These are phyloP conservation scores for Apiotrichum veenhuisii DNA, from an alignment of 1,284 basidiomycete genomes.

Conservation along the genomic window DNA sequence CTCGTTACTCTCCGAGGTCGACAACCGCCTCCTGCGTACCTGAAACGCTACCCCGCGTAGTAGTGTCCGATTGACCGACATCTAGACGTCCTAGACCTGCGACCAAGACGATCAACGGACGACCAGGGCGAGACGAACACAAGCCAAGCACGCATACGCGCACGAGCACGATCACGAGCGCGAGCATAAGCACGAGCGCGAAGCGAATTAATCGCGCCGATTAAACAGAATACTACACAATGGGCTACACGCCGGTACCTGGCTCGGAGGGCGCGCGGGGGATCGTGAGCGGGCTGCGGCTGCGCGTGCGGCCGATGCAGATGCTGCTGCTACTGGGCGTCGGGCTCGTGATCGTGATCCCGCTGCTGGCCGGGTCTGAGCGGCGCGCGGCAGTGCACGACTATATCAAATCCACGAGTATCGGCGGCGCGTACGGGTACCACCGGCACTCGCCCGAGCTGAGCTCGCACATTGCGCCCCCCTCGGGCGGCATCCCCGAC, in stretches of 20 bases:
- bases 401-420: slow-evolving; percentile 3
- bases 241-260: slow-evolving; percentile 6
- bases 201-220: no score
- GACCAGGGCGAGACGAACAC: no score
- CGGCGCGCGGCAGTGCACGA: slow-evolving; percentile 5
- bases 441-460: background rate
- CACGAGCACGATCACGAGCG: no score
- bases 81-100: no score
- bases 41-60: no score
- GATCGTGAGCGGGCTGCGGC: slow-evolving; percentile 8
- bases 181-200: no score
- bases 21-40: no score
- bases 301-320: slow-evolving; percentile 18
- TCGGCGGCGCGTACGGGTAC: background rate
- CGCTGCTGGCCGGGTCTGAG: slow-evolving; percentile 12
- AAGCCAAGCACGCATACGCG: no score
- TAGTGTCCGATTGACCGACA: no score
- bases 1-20: no score
- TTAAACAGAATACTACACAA: no score
- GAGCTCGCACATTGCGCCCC: slow-evolving; percentile 21
- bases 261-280: background rate
- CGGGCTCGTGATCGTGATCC: slow-evolving; percentile 13
- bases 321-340: slow-evolving; percentile 15
- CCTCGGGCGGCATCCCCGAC: slow-evolving; percentile 34
- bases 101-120: no score